phyloP scores from a whole-genome alignment of 225 moss, liverwort and hornwort genomes.

The Polytrichum commune region DNA sequence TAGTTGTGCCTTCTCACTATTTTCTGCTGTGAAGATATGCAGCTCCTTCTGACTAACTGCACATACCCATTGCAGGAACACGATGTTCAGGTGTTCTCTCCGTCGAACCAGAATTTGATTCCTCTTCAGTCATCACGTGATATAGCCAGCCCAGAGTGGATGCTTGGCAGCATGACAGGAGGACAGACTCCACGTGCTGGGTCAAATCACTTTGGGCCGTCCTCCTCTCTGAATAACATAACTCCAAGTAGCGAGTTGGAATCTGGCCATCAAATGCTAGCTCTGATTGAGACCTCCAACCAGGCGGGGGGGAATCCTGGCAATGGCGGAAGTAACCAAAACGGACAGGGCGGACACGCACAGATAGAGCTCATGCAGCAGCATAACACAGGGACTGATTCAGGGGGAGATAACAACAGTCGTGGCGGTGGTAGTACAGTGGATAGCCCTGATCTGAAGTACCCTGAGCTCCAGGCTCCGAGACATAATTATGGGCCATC shows the following conservation, averaged over 20 bases:
- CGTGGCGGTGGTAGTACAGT: slow-evolving; percentile 57
- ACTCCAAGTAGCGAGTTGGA: slow-evolving; percentile 46
- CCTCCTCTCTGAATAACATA: slow-evolving; percentile 39
- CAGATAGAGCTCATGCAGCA: slow-evolving; percentile 87
- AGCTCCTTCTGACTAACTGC: neutral
- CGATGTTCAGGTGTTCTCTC: slow-evolving; percentile 63
- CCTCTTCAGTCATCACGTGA: slow-evolving; percentile 60
- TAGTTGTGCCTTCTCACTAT: no score
- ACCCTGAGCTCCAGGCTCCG: slow-evolving; percentile 80
- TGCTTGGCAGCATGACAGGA: slow-evolving; percentile 67
- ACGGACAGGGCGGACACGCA: slow-evolving; percentile 44
- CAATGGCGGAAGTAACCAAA: slow-evolving; percentile 29
- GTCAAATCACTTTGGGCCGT: slow-evolving; percentile 42
- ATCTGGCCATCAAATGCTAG: slow-evolving; percentile 63
- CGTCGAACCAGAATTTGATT: slow-evolving; percentile 61
- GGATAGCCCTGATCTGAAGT: slow-evolving; percentile 76
- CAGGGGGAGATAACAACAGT: slow-evolving; percentile 63
- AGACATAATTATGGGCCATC: slow-evolving; percentile 65
- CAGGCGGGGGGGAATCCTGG: slow-evolving; percentile 40
- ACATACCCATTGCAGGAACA: slow-evolving; percentile 36
- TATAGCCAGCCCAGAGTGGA: slow-evolving; percentile 75
- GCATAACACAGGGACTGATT: slow-evolving; percentile 55
- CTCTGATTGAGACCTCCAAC: slow-evolving; percentile 53
- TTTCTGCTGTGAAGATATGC: no score
- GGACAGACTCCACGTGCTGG: slow-evolving; percentile 54